Evolutionary conservation across 768 basidiomycete genomes (phyloP), one percentile per base, ranked within the genome.

Genomic region (Suillus hirtellus): DNA sequence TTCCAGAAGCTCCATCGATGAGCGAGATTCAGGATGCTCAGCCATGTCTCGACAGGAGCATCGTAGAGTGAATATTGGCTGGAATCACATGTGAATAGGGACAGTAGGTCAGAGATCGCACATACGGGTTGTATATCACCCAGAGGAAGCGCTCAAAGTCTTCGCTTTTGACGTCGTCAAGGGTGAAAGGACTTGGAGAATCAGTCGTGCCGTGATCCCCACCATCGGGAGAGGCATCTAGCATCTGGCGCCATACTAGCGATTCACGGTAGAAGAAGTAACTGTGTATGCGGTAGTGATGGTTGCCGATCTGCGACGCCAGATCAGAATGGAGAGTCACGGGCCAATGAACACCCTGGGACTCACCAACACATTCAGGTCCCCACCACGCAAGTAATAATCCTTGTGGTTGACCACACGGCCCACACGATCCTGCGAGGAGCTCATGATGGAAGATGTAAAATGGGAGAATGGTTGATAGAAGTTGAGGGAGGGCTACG

Each of bases 31-130:
- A 91, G 72, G 50, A 92, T 84, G 0, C 73, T 74, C 0, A 74
- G 71, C 90, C 90, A 92, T 10, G 82, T 81, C 0, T 79, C 75
- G 0, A 82, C 73, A 0, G 72, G 68, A 1, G 84, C 83, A 9
- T 81, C 77, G 58, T 88, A 88, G 1, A 84, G 72, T 0, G 85
- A 84, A 67, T 87, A 88, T 52, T 73, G 77, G 0, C 88, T 90
- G 67, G 0, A 56, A 31, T 64, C 31, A 37, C 43, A 34, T 43
- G 21, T 52, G 19, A 58, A 8, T 42, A 55, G 19, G 55, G 6
- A 27, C 42, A 27, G 34, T 21, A 35, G 43, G 44, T 4, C 37
- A 21, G 15, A 24, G 6, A 24, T 19, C 34, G 10, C 2, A 69
- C 80, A 66, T 64, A 85, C 83, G 80, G 79, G 52, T 86, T 85